Conservation (phyloP, 2,329 filamentous ascomycete species). For the Fusarium robinianum region DNA sequence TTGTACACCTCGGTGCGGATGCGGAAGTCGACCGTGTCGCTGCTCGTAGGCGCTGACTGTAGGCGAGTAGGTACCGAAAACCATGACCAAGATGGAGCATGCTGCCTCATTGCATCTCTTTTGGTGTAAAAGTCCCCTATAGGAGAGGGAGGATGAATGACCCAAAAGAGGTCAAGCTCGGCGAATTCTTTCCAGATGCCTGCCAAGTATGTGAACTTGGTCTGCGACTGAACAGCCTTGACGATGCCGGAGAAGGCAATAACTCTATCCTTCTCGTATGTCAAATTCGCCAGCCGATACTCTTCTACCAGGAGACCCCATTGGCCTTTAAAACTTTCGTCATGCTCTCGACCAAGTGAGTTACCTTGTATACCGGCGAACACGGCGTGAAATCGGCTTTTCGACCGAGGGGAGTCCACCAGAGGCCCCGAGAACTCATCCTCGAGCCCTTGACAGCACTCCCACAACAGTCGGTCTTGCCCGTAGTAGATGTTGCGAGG, state of each 20-base stretch:
- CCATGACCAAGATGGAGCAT: slow-evolving; percentile 12
- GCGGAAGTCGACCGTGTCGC: slow-evolving; percentile 10
- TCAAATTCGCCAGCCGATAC: slow-evolving; percentile 6
- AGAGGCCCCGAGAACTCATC: slow-evolving; percentile 8
- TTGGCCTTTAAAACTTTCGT: slow-evolving; percentile 8
- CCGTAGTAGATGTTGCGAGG: slow-evolving; percentile 13
- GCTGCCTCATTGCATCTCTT: not conserved
- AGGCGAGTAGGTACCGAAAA: slow-evolving; percentile 6
- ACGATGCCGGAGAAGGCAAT: slow-evolving; percentile 9
- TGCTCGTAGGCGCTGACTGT: not conserved
- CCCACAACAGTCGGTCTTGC: slow-evolving; percentile 5
- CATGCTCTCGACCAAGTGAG: not conserved
- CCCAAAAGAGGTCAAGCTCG: slow-evolving; percentile 12
- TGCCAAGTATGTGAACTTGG: slow-evolving; percentile 6
- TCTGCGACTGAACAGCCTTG: slow-evolving; percentile 3
- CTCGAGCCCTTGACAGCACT: slow-evolving; percentile 9
- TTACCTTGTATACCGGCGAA: slow-evolving; percentile 5
- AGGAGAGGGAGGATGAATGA: not conserved
- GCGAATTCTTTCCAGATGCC: slow-evolving; percentile 17
- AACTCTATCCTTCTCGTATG: slow-evolving; percentile 2
- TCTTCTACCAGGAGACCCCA: slow-evolving; percentile 5
- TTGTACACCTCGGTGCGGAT: slow-evolving; percentile 2
- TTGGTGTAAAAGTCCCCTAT: not conserved
- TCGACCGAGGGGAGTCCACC: not conserved
- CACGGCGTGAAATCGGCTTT: slow-evolving; percentile 6